These are phyloP conservation scores for Sutorius eximius DNA, from an alignment of 1,284 basidiomycete genomes.

Conservation along the genomic window DNA sequence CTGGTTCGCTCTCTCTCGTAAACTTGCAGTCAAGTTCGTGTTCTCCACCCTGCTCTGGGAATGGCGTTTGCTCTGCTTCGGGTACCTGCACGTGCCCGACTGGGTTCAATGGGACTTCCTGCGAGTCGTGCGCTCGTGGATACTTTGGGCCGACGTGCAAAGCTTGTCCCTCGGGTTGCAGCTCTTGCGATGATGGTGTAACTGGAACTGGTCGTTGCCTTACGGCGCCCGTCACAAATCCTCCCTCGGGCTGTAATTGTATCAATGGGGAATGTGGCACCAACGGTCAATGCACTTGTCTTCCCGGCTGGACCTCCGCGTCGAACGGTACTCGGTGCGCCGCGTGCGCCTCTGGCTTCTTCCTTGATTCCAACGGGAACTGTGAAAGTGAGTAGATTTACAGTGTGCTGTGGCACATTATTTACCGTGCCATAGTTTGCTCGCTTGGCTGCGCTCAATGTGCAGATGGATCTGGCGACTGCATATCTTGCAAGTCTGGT, in stretches of 20 bases:
- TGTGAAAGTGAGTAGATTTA: constrained; percentile 57
- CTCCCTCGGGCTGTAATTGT: constrained; percentile 71
- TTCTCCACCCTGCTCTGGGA: constrained; percentile 68
- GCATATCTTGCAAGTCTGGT: constrained; percentile 65
- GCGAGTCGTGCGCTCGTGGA: constrained; percentile 70
- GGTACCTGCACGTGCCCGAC: constrained; percentile 69
- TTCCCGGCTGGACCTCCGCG: constrained; percentile 70
- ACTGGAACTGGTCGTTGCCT: constrained; percentile 72
- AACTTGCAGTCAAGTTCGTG: constrained; percentile 71
- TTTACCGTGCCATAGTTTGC: constrained; percentile 51
- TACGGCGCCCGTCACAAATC: constrained; percentile 45
- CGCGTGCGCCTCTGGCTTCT: constrained; percentile 72
- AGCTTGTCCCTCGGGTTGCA: constrained; percentile 65
- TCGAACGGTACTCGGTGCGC: constrained; percentile 73
- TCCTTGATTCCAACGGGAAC: constrained; percentile 63
- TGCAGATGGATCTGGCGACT: constrained; percentile 62
- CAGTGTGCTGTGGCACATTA: neutral
- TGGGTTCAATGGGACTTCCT: constrained; percentile 74
- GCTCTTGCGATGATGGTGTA: constrained; percentile 73
- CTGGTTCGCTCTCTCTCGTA: constrained; percentile 53
- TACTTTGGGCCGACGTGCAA: constrained; percentile 72
- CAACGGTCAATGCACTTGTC: constrained; percentile 70
- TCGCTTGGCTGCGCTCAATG: constrained; percentile 69
- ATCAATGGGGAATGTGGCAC: constrained; percentile 70
- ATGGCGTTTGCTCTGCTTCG: constrained; percentile 65